A percentile compares a stretch with the other conserved stretches of the same genome.
These are phyloP conservation scores for Umbellularia californica DNA, from an alignment of 164 flowering plant species.

Conservation along the genomic window DNA sequence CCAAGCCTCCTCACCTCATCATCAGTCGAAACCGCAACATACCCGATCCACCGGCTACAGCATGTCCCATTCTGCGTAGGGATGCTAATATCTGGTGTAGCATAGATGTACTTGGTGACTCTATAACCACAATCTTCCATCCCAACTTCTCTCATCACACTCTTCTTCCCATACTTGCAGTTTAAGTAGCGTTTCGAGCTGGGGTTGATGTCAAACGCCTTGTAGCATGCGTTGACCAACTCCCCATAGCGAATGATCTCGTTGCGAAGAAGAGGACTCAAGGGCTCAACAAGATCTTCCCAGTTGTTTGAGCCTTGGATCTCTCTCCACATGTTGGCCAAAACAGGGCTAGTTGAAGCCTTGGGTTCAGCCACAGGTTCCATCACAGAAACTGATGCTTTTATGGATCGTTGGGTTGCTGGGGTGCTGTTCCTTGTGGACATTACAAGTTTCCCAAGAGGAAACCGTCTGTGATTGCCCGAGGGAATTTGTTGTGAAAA, in stretches of 20 bases:
- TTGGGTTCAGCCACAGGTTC: constrained; percentile 9
- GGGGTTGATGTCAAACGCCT: constrained; percentile 74
- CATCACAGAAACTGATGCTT: background rate
- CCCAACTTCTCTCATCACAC: constrained; percentile 46
- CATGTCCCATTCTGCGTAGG: constrained; percentile 36
- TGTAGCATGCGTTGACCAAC: constrained; percentile 57
- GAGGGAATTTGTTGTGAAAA: background rate
- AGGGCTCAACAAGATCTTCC: constrained; percentile 59
- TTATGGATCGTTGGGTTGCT: background rate
- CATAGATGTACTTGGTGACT: constrained; percentile 76
- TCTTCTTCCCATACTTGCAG: constrained; percentile 64
- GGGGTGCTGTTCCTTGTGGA: background rate
- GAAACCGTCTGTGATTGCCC: background rate
- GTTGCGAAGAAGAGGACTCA: constrained; percentile 54
- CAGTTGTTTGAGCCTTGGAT: constrained; percentile 66
- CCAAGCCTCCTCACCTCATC: constrained; percentile 43
- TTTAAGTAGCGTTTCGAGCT: constrained; percentile 55
- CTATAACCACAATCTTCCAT: constrained; percentile 50
- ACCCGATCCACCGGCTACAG: constrained; percentile 74
- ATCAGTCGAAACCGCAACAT: constrained; percentile 63
- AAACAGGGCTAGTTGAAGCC: background rate
- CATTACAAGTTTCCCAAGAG: background rate
- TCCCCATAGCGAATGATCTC: constrained; percentile 75
- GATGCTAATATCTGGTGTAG: constrained; percentile 54
- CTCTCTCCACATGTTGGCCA: constrained; percentile 58